Base-by-base conservation (phyloP, 177 flowering plant species). In the Vitis hybrid region DNA sequence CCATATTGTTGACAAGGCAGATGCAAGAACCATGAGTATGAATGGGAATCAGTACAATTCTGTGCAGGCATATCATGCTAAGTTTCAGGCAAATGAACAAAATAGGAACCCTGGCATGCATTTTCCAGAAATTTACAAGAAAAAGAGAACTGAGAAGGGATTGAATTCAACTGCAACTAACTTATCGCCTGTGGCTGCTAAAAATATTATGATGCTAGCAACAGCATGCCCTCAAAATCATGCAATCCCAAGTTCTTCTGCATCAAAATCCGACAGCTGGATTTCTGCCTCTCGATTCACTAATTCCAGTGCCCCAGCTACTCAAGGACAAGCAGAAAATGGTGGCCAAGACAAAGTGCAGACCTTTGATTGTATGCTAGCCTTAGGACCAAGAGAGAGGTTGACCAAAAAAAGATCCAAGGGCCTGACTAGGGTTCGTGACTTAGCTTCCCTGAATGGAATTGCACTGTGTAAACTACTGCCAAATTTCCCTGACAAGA, bases 121-220 rank as follows among this genome's bases (percentile, higher is more conserved):
- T 60, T 78, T 84, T 77, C 83, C 89, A 56, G 82, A 70, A 45
- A 81, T 82, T 56, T 50, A 58, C 74, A 88, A 85, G 83, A 90
- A 77, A 75, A 85, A 76, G 78, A 86, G 90, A 77, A 83, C 81
- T 11, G 91, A 81, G 61, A 83, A 72, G 65, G 78, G n/a, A 59
- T 77, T 77, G 16, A 64, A 53, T 70, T 63, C 81, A 50, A 52
- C 66, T 51, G 54, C 66, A 70, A 75, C 82, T 8, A 71, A 79
- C 68, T 61, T 71, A 53, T 61, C 71, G 15, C 59, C 79, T 49
- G 51, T 64, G 20, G 29, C 68, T 19, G 48, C 68, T 22, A 74
- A 59, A 74, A 31, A 56, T 34, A 3, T 29, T 4, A 14, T 50
- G 45, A 45, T 57, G 66, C 64, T 56, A 59, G 75, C 61, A 56